Conservation (phyloP, 192 early-diverging fungal species). For the Entrophospora sp. region DNA sequence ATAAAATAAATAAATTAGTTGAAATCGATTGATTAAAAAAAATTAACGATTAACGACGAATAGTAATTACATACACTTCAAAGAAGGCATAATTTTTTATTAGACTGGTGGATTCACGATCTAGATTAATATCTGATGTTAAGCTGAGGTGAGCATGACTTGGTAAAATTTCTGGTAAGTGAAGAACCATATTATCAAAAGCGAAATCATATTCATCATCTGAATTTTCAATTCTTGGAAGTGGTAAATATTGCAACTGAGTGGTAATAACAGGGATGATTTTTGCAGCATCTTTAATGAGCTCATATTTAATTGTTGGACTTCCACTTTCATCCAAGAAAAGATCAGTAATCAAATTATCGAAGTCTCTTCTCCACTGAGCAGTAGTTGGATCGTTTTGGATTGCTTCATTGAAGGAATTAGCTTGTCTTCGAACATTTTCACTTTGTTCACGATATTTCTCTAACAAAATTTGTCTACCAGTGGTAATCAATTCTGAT, state of each 20-base stretch:
- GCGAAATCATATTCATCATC: conserved; percentile 27
- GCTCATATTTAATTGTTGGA: conserved; percentile 42
- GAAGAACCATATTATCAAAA: conserved; percentile 34
- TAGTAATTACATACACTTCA: conserved; percentile 14
- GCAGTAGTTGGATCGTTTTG: conserved; percentile 30
- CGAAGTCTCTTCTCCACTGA: conserved; percentile 27
- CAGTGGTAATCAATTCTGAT: conserved; percentile 25
- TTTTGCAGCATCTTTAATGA: conserved; percentile 39
- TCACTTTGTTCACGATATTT: conserved; percentile 24
- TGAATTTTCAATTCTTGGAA: conserved; percentile 39
- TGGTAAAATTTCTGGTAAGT: conserved; percentile 26
- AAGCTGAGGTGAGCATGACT: conserved; percentile 24
- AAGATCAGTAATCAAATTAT: conserved; percentile 29
- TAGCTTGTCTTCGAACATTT: conserved; percentile 26
- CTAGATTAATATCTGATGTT: conserved; percentile 25
- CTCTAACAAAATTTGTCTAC: conserved; percentile 26
- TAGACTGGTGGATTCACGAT: conserved; percentile 10
- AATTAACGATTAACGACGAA: too few species aligned
- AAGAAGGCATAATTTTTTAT: conserved; percentile 16
- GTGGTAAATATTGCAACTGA: conserved; percentile 38
- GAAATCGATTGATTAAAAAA: too few species aligned
- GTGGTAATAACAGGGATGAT: conserved; percentile 34
- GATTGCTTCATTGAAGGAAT: conserved; percentile 25
- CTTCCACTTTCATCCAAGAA: conserved; percentile 42
- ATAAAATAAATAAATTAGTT: conserved; percentile 13